These are phyloP conservation scores for Discostella stelligera DNA, from an alignment of 352 stramenopile species.

Conservation along the genomic window DNA sequence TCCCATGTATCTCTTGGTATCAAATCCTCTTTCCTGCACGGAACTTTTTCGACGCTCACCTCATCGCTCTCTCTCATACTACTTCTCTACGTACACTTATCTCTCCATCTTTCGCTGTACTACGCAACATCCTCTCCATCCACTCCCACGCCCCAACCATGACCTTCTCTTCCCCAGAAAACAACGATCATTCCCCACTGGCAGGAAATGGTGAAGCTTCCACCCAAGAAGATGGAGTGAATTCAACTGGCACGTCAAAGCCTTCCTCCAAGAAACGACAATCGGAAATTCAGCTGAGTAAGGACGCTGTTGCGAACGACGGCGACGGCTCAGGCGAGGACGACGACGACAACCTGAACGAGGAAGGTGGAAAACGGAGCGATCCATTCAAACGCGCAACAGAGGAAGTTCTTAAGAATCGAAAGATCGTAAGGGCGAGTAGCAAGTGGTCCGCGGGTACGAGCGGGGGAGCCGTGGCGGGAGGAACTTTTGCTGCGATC, in stretches of 20 bases:
- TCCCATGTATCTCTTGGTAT: too few species aligned
- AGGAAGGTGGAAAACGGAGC: slow-evolving; percentile 32
- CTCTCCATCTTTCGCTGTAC: too few species aligned
- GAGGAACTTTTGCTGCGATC: slow-evolving; percentile 19
- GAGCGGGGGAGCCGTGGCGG: neutral
- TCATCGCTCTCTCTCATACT: too few species aligned
- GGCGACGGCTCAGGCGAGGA: slow-evolving; percentile 5
- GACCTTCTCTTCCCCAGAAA: too few species aligned
- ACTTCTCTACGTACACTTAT: too few species aligned
- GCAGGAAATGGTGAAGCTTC: neutral
- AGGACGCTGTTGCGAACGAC: slow-evolving; percentile 23
- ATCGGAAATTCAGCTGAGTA: slow-evolving; percentile 63
- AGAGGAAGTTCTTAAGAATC: slow-evolving; percentile 44
- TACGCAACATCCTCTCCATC: too few species aligned
- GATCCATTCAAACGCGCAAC: slow-evolving; percentile 57
- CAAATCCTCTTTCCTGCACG: too few species aligned
- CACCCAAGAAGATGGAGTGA: neutral
- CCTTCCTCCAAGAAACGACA: slow-evolving; percentile 51
- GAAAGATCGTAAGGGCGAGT: slow-evolving; percentile 59
- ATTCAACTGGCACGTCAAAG: neutral
- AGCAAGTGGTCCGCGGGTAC: slow-evolving; percentile 25
- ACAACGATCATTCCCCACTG: neutral
- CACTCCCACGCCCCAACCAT: neutral
- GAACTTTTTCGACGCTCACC: too few species aligned
- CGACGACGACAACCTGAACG: slow-evolving; percentile 43